phyloP scores from a whole-genome alignment of 805 yeast species.

The Yarrowia sp. region DNA sequence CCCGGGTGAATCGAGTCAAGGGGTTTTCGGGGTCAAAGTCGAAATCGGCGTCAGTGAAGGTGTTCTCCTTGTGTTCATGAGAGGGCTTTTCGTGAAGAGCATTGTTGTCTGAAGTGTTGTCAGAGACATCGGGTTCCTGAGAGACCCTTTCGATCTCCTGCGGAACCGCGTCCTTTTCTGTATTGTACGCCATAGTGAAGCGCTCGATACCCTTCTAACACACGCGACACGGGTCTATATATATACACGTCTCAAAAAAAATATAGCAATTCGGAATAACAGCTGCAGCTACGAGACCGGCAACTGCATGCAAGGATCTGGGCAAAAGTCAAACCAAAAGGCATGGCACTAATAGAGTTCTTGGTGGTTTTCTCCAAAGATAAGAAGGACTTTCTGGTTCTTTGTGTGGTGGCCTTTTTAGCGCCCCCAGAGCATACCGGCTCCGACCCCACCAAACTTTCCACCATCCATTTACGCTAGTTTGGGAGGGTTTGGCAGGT shows the following conservation, averaged over 20 bases:
- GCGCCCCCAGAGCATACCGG: neutral
- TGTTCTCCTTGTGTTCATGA: neutral
- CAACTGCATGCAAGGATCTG: constrained; percentile 2
- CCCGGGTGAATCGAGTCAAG: neutral
- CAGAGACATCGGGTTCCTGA: neutral
- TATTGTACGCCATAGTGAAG: neutral
- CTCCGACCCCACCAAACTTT: no score
- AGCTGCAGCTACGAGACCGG: neutral
- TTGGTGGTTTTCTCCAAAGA: no score
- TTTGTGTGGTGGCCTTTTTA: neutral
- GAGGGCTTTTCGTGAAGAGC: neutral
- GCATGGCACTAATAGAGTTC: neutral
- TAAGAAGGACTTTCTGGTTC: neutral
- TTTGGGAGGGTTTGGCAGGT: neutral
- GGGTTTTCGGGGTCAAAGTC: constrained; percentile 20
- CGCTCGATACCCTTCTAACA: neutral
- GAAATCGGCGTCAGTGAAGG: neutral
- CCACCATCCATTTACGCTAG: neutral
- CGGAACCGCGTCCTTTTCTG: neutral
- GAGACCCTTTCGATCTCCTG: neutral
- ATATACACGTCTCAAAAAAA: neutral
- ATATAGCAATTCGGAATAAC: neutral
- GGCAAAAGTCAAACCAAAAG: neutral
- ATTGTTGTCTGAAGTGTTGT: constrained; percentile 8
- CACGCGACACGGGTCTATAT: neutral